Evolutionary conservation across 129 eudicot genomes (phyloP).

Genomic region (Saposhnikovia divaricata): DNA sequence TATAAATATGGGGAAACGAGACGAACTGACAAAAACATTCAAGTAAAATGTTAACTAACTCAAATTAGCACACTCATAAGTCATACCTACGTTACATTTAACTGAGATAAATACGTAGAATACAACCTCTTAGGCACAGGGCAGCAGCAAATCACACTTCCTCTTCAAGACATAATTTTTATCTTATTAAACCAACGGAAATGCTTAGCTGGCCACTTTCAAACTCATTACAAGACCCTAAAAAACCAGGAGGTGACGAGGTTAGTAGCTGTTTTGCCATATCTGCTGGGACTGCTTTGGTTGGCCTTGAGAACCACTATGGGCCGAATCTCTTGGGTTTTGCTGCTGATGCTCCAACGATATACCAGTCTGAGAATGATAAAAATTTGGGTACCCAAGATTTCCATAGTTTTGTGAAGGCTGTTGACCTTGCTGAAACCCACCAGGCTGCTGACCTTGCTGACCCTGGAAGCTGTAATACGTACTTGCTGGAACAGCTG

Average conservation of each 20-base stretch:
- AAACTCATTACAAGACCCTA: conserved; percentile 68
- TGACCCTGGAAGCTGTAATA: conserved; percentile 71
- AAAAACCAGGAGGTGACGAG: conserved; percentile 41
- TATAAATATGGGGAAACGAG: background rate
- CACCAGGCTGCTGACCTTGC: conserved; percentile 69
- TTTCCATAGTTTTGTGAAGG: conserved; percentile 58
- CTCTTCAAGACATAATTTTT: background rate
- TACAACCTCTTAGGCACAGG: conserved; percentile 45
- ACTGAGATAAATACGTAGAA: conserved; percentile 41
- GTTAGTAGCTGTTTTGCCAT: conserved; percentile 86
- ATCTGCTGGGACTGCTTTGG: conserved; percentile 69
- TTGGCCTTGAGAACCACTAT: conserved; percentile 64
- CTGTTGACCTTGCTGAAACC: conserved; percentile 68
- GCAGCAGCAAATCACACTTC: conserved; percentile 37
- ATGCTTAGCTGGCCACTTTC: conserved; percentile 44
- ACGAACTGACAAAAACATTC: background rate
- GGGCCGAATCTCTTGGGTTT: conserved; percentile 64
- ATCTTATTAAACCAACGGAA: background rate
- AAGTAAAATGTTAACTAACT: conserved; percentile 12
- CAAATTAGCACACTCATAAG: conserved; percentile 14
- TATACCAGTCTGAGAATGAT: conserved; percentile 64
- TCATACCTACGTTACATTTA: conserved; percentile 36
- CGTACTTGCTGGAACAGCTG: conserved; percentile 67
- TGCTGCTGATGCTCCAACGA: conserved; percentile 72
- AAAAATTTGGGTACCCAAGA: conserved; percentile 66